A percentile compares a stretch with the other conserved stretches of the same genome.
These are phyloP conservation scores for Diplotaxis tenuifolia DNA, from an alignment of 345 rosid genomes.

Conservation along the genomic window DNA sequence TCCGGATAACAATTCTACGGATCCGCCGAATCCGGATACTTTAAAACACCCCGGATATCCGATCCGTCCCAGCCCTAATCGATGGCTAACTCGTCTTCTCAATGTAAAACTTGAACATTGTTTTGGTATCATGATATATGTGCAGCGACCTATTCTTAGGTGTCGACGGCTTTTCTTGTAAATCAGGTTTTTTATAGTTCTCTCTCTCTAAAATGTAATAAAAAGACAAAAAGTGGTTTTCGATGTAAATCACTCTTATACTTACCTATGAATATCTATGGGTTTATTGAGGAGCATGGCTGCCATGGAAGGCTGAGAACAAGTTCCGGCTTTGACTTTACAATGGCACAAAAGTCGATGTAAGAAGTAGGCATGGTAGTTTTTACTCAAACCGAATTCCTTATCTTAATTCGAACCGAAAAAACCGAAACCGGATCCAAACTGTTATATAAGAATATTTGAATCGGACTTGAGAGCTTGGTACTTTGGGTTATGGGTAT, in stretches of 20 bases:
- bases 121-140: slow-evolving; percentile 29
- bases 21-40: too few species aligned
- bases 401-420: too few species aligned
- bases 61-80: too few species aligned
- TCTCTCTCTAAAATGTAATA: neutral
- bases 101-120: slow-evolving; percentile 16
- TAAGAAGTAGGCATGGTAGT: too few species aligned
- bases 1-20: too few species aligned
- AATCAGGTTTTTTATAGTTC: neutral
- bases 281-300: neutral
- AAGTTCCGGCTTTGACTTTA: slow-evolving; percentile 66
- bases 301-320: slow-evolving; percentile 38
- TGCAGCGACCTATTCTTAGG: slow-evolving; percentile 14
- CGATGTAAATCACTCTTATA: neutral
- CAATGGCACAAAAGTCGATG: slow-evolving; percentile 35
- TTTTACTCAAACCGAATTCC: too few species aligned
- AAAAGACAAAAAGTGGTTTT: too few species aligned
- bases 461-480: too few species aligned
- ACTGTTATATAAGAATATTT: too few species aligned
- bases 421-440: too few species aligned
- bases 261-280: neutral
- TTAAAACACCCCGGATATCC: too few species aligned
- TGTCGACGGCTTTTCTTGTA: neutral
- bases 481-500: too few species aligned
- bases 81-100: neutral